Evolutionary conservation across 176 grass and related monocot species (phyloP), one percentile per base, ranked within the genome.

Genomic region (Eremochloa ophiuroides): DNA sequence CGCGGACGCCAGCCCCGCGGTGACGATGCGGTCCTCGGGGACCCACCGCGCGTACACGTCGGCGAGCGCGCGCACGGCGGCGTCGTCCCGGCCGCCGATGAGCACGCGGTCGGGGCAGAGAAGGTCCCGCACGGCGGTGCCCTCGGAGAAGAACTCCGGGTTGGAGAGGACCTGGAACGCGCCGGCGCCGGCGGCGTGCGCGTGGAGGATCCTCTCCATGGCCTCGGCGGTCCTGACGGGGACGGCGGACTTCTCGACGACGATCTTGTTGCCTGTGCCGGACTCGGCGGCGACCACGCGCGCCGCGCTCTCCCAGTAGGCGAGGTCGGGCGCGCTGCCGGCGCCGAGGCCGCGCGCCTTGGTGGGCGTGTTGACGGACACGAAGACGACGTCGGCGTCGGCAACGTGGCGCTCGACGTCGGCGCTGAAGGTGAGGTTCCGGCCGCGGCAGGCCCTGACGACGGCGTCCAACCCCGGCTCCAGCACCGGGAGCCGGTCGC

Each of bases 281-380:
- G 81, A 9, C n/a, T n/a, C 82, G 66, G 81, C 71, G 43, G 90
- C 90, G 53, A 86, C 85, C 67, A 86, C 53, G 71, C 82, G 86
- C 28, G 82, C 90, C 14, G 90, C 86, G 29, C 86, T 92, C 64
- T 92, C 90, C 90, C 86, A 91, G 72, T 91, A 91, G 38, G 89
- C 68, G 60, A 91, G 82, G 61, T 91, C 82, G 16, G 89, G 43
- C 39, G 76, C 89, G 33, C 63, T 59, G 68, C 89, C 89, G 79
- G 80, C 76, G 22, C 89, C 89, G 39, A 92, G 66, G 39, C 90
- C 90, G 65, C 90, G 86, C 22, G 82, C 78, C 64, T 92, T 92
- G 48, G 86, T 85, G 37, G 89, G 89, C 29, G 86, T 91, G 68
- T 91, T 91, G 8, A 85, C 89, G 7, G 86, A 92, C n/a, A 92